phyloP scores from a whole-genome alignment of 495 filamentous ascomycete genomes.

The Chaetomium cochliodes region DNA sequence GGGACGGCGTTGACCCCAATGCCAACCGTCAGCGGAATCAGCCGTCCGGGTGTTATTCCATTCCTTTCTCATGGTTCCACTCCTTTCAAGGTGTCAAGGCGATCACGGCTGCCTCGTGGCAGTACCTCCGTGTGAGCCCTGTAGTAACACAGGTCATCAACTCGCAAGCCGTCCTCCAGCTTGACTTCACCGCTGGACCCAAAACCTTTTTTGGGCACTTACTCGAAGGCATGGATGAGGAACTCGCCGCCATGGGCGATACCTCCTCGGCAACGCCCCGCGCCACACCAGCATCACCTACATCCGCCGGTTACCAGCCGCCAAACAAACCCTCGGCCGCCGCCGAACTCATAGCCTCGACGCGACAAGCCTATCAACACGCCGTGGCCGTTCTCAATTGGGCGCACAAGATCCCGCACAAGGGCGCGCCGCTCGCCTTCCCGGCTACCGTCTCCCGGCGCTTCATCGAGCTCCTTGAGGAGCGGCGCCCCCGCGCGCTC shows the following conservation, averaged over 20 bases:
- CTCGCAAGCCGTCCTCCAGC: conserved; percentile 52
- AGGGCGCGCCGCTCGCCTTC: conserved; percentile 53
- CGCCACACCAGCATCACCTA: not conserved
- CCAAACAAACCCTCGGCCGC: not conserved
- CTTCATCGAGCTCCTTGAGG: conserved; percentile 53
- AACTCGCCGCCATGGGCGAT: conserved; percentile 38
- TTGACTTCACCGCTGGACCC: conserved; percentile 43
- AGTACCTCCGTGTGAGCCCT: conserved; percentile 51
- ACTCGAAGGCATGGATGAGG: conserved; percentile 50
- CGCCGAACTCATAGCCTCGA: conserved; percentile 31
- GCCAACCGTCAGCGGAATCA: conserved; percentile 10
- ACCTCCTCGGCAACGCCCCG: not conserved
- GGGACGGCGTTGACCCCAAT: conserved; percentile 2
- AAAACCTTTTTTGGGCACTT: conserved; percentile 54
- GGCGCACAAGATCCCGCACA: conserved; percentile 56
- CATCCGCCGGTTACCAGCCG: conserved; percentile 1
- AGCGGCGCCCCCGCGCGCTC: conserved; percentile 52
- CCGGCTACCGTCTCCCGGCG: conserved; percentile 60
- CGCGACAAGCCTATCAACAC: conserved; percentile 54
- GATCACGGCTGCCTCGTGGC: conserved; percentile 51
- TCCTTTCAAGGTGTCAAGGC: conserved; percentile 61
- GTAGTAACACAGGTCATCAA: conserved; percentile 55
- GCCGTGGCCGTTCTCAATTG: conserved; percentile 57
- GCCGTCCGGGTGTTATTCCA: conserved; percentile 39
- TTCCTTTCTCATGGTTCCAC: conserved; percentile 58